Evolutionary conservation across 2,329 filamentous ascomycete genomes (phyloP), one percentile per base, ranked within the genome.

Genomic region (Fusarium torulosum): DNA sequence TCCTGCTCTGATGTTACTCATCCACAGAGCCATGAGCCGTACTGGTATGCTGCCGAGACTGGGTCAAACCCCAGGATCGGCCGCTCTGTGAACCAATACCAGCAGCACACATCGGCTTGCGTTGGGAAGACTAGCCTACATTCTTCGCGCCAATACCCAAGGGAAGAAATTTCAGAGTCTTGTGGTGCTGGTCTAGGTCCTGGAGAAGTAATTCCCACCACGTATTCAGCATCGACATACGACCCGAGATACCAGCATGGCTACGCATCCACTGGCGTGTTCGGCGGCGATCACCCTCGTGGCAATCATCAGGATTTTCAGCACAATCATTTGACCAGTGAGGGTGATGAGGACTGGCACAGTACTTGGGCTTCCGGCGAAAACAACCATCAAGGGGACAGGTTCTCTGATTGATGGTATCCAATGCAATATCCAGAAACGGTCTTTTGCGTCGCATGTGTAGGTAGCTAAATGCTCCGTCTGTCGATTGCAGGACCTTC

Each of bases 11-110:
- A 52, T n/a, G 17, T 47, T 41, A 46, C 31, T 38, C 54, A 27
- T 41, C 47, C 45, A 38, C 64, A 61, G 53, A 51, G 14, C 37
- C 54, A 59, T 31, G 46, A 68, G 31, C 65, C 45, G 23, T 52
- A 50, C 53, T 66, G 64, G 59, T 46, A 57, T 50, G 14, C 55
- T 37, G 44, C 35, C n/a, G 65, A 61, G 38, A 38, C 59, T 50
- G 51, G 38, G 29, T 43, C 54, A 31, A 66, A 50, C 54, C 43
- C 66, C 21, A 31, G 54, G 50, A 52, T 59, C 59, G 54, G 59
- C 40, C 59, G 50, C 60, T 53, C 50, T 55, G 25, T 27, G 38
- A 51, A 44, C 60, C 59, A 60, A 50, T 43, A 38, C 37, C 46
- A 50, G 40, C 57, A 64, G 40, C 55, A 69, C 35, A 40, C 65